Percentiles rank a stretch among this genome's conserved stretches.
Conservation (phyloP, 768 basidiomycete species). For the Pleurotus tuber-regium region DNA sequence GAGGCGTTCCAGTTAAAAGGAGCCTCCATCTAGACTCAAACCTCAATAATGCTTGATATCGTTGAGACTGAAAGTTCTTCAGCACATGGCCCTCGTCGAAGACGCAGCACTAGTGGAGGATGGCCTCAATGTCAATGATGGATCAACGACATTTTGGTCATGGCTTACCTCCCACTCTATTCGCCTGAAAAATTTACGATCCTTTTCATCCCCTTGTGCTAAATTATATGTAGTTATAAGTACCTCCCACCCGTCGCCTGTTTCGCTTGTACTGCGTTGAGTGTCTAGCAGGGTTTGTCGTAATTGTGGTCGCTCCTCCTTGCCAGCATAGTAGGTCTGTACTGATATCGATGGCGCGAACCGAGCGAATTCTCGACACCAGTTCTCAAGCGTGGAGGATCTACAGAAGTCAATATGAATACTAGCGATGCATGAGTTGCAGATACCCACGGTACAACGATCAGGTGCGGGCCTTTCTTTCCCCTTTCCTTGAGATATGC, state of each 20-base stretch:
- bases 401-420: slow-evolving; percentile 34
- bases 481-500: slow-evolving; percentile 83
- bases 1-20: slow-evolving; percentile 90
- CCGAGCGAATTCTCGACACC: slow-evolving; percentile 93
- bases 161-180: slow-evolving; percentile 87
- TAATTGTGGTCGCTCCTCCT: slow-evolving; percentile 76
- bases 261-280: slow-evolving; percentile 43
- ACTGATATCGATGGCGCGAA: slow-evolving; percentile 87
- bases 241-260: slow-evolving; percentile 79
- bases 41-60: slow-evolving; percentile 85
- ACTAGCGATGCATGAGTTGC: background rate
- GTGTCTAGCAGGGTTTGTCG: slow-evolving; percentile 71
- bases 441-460: slow-evolving; percentile 87
- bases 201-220: slow-evolving; percentile 85
- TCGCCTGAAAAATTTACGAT: slow-evolving; percentile 90
- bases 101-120: slow-evolving; percentile 67
- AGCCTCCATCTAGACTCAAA: slow-evolving; percentile 88
- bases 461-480: slow-evolving; percentile 80
- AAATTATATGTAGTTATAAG: slow-evolving; percentile 95
- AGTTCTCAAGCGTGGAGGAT: slow-evolving; percentile 96
- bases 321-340: slow-evolving; percentile 91
- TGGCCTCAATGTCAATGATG: too few relatives aligned
- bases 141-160: background rate
- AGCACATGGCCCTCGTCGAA: slow-evolving; percentile 97
- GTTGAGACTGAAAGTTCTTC: slow-evolving; percentile 97